Conservation (phyloP, 169 alveolate genomes). For the Plasmodium sp. region DNA sequence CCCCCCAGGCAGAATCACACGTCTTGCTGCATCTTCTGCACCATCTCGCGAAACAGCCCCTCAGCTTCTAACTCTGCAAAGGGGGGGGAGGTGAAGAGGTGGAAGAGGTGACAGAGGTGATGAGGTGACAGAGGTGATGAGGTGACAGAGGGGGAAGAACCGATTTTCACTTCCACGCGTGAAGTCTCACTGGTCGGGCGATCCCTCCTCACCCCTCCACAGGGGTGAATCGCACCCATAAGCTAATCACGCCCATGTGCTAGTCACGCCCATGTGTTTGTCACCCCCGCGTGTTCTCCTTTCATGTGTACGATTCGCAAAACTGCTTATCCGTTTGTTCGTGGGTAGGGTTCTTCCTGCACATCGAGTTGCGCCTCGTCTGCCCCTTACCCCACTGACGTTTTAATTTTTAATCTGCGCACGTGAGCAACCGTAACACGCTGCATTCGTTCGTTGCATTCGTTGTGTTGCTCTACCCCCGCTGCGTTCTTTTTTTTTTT, state of each 20-base stretch:
- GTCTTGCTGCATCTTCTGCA: constrained; percentile 12
- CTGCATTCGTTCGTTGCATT: not conserved
- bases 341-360: not conserved
- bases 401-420: not conserved
- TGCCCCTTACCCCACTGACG: not conserved
- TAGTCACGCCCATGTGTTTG: no score
- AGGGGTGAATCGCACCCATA: not conserved
- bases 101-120: no score
- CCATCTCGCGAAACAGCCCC: constrained; percentile 22
- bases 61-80: constrained; percentile 39
- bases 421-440: not conserved
- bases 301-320: not conserved
- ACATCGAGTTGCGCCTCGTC: not conserved
- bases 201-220: not conserved
- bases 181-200: not conserved
- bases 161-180: not conserved
- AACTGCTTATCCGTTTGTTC: not conserved
- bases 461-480: not conserved
- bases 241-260: not conserved
- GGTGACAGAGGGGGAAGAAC: not conserved
- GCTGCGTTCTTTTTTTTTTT: not conserved
- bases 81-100: not conserved
- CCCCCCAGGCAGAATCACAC: not conserved
- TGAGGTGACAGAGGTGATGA: no score
- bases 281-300: not conserved